phyloP scores from a whole-genome alignment of 345 rosid genomes.

The Citropsis articulata region DNA sequence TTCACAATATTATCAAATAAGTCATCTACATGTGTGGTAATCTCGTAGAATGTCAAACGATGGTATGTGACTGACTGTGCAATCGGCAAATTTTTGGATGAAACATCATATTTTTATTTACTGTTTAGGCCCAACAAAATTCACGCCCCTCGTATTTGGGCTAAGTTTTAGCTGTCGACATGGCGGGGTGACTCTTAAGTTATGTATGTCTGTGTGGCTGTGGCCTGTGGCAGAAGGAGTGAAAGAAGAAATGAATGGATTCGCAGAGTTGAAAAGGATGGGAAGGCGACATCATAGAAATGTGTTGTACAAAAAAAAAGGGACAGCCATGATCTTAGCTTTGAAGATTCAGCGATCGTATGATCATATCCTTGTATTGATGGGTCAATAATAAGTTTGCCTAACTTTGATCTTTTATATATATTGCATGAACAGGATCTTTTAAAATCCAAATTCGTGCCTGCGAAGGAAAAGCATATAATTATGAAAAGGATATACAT shows the following conservation, averaged over 20 bases:
- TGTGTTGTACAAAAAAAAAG: neutral
- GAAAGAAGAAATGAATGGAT: neutral
- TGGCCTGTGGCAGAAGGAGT: too few relatives aligned
- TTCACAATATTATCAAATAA: neutral
- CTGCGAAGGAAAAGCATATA: slow-evolving; percentile 1
- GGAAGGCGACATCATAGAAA: neutral
- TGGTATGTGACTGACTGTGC: too few relatives aligned
- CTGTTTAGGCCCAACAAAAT: neutral
- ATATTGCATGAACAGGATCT: neutral
- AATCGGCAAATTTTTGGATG: too few relatives aligned
- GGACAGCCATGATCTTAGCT: neutral
- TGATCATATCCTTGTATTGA: neutral
- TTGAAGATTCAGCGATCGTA: neutral
- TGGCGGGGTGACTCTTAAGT: too few relatives aligned
- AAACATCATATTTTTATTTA: too few relatives aligned
- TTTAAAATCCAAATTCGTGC: slow-evolving; percentile 2
- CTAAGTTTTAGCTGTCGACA: too few relatives aligned
- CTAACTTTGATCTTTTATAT: neutral
- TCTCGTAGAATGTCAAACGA: neutral
- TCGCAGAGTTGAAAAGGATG: neutral
- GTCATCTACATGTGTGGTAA: neutral
- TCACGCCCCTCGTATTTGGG: neutral
- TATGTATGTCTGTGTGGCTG: too few relatives aligned
- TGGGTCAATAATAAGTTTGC: neutral
- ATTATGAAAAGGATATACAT: neutral